Percentiles rank a stretch among this genome's conserved stretches.
These are phyloP conservation scores for Evansstolkia leycettana DNA, from an alignment of 495 filamentous ascomycete genomes.

Conservation along the genomic window DNA sequence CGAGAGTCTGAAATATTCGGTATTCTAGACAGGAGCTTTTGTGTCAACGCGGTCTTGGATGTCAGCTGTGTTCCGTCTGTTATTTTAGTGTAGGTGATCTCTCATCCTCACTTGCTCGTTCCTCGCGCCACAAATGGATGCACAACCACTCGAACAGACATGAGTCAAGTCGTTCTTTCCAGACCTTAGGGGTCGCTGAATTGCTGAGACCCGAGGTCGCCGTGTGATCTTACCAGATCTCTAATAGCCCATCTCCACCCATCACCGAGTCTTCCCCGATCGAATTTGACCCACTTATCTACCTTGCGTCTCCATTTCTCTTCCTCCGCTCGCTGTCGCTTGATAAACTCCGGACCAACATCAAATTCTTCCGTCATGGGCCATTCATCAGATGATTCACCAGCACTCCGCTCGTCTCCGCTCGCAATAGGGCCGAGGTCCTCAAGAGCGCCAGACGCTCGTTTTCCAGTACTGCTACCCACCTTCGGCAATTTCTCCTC, in stretches of 20 bases:
- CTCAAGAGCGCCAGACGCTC: slow-evolving; percentile 14
- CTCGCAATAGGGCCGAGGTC: slow-evolving; percentile 20
- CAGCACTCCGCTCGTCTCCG: slow-evolving; percentile 42
- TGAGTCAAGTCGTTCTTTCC: neutral
- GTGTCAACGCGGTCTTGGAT: neutral
- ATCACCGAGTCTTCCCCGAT: slow-evolving; percentile 26
- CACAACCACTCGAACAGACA: no score
- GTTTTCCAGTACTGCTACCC: slow-evolving; percentile 28
- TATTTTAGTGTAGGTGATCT: no score
- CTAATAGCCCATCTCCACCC: slow-evolving; percentile 47
- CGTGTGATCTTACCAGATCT: slow-evolving; percentile 26
- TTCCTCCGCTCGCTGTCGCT: slow-evolving; percentile 81
- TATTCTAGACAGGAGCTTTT: neutral
- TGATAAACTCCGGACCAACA: slow-evolving; percentile 87
- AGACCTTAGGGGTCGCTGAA: slow-evolving; percentile 4
- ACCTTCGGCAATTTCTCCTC: slow-evolving; percentile 47
- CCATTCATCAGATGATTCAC: slow-evolving; percentile 53
- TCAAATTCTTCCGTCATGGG: slow-evolving; percentile 94
- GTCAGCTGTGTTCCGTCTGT: neutral
- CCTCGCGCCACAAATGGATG: no score
- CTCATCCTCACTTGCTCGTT: no score
- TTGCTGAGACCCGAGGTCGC: slow-evolving; percentile 7
- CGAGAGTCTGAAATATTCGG: neutral
- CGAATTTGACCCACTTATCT: slow-evolving; percentile 55
- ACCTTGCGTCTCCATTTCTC: slow-evolving; percentile 78